Percentiles rank a stretch among this genome's conserved stretches.
Evolutionary conservation across 108 stramenopile genomes (phyloP).

Genomic region (Skeletonema grethae): DNA sequence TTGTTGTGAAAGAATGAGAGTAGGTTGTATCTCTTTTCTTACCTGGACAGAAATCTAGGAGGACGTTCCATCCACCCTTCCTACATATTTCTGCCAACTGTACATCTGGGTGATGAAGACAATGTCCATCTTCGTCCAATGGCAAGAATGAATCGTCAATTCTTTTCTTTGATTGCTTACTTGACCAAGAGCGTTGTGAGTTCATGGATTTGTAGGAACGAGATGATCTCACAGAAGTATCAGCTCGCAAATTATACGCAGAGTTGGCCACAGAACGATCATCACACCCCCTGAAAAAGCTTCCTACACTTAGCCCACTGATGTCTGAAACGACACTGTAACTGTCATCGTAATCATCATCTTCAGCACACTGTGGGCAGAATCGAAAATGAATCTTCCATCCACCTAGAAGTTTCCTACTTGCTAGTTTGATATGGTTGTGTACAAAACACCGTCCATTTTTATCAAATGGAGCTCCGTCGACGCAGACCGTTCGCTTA

Average conservation of each 20-base stretch:
- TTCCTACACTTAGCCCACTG: constrained; percentile 19
- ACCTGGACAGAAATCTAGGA: constrained; percentile 39
- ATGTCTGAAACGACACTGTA: constrained; percentile 7
- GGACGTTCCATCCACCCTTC: constrained; percentile 23
- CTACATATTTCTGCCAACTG: constrained; percentile 19
- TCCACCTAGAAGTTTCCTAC: constrained; percentile 35
- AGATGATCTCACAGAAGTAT: constrained; percentile 8
- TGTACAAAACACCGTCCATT: constrained; percentile 31
- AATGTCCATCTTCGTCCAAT: constrained; percentile 27
- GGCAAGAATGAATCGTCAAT: constrained; percentile 22
- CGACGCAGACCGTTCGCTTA: constrained; percentile 1
- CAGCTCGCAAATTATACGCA: neutral
- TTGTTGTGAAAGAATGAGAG: neutral
- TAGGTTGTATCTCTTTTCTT: neutral
- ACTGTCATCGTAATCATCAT: neutral
- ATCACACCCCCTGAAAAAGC: constrained; percentile 14
- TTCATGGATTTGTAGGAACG: neutral
- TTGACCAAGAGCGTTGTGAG: constrained; percentile 1
- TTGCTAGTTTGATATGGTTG: constrained; percentile 44
- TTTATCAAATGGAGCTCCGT: constrained; percentile 31
- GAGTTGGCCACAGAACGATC: constrained; percentile 1
- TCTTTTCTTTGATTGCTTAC: constrained; percentile 10
- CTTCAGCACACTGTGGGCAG: constrained; percentile 35
- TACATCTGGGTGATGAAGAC: constrained; percentile 27
- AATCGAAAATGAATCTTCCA: constrained; percentile 42